These are phyloP conservation scores for Rhododendron simsii DNA, from an alignment of 148 eudicot species.

Conservation along the genomic window DNA sequence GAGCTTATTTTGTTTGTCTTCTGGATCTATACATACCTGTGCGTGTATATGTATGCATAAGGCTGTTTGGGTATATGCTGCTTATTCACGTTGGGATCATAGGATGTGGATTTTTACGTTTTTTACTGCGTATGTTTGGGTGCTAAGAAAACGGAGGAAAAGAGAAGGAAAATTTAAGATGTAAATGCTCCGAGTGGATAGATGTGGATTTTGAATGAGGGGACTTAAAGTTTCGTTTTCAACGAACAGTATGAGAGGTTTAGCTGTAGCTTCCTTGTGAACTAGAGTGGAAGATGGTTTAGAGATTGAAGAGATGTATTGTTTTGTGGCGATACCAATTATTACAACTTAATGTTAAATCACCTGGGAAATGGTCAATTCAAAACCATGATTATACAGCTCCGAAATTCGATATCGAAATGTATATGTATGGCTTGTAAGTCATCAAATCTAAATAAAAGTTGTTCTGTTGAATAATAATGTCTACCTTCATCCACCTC, in stretches of 20 bases:
- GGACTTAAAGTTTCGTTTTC: not conserved
- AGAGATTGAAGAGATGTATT: not conserved
- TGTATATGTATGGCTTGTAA: not conserved
- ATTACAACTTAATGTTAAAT: not conserved
- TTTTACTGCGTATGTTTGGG: not conserved
- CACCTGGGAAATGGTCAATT: not conserved
- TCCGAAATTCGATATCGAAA: not conserved
- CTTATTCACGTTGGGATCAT: not conserved
- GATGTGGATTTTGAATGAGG: not conserved
- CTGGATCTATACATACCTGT: not conserved
- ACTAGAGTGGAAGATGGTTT: not conserved
- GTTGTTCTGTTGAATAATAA: not conserved
- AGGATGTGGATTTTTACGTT: not conserved
- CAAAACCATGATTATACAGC: not conserved
- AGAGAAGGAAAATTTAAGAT: not conserved
- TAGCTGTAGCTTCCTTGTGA: not conserved
- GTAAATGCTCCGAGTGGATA: not conserved
- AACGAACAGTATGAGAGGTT: not conserved
- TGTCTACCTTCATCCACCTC: not conserved
- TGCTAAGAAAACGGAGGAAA: not conserved
- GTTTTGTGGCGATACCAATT: no score
- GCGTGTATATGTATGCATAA: not conserved
- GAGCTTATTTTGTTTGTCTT: not conserved
- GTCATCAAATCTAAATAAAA: no score
- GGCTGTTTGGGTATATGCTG: not conserved